Base-by-base conservation (phyloP, 2,329 filamentous ascomycete species). In the Biscogniauxia mediterranea region DNA sequence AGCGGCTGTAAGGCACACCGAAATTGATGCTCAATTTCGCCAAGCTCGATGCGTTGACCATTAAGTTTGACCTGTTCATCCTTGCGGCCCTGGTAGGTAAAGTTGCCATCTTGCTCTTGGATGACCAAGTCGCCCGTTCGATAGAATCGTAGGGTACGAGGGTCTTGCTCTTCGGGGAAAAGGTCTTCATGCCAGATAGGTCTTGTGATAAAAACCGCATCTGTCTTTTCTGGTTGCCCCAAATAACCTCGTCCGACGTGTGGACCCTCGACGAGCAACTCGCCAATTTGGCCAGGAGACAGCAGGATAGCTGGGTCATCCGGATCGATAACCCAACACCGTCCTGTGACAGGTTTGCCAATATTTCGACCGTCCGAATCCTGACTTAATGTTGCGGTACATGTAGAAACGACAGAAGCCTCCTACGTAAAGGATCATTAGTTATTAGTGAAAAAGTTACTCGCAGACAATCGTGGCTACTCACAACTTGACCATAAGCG, bases 11-110 rank as follows among this genome's bases (percentile, higher is more conserved):
- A 58, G 17, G 28, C 32, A 11, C 20, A 53, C 15, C 17, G 38
- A 50, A 66, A 49, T 26, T 69, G 70, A 55, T 74, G 73, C 69
- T 77, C 81, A 49, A 78, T 78, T 67, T 78, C 79, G 20, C 73
- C 77, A 57, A 79, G 70, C 71, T 78, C 83, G 63, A 80, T 71
- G 62, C 80, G 64, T 58, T 75, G 82, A 52, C 83, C 84, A 38
- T 77, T 75, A 20, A 83, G 68, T 66, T 83, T 83, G 54, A 81
- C 74, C 65, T 83, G 80, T 1, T 74, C 74, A 66, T 83, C 81
- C 59, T 78, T 79, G 50, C 81, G 75, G 52, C 80, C 80, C 56
- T 79, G 58, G 56, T 71, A 76, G 6, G 69, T 55, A 21, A 78
- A 62, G 25, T 55, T 59, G n/a, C 73, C 70, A 69, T 89, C 83